phyloP scores from a whole-genome alignment of 2,329 filamentous ascomycete genomes.

The Colletotrichum navitas region DNA sequence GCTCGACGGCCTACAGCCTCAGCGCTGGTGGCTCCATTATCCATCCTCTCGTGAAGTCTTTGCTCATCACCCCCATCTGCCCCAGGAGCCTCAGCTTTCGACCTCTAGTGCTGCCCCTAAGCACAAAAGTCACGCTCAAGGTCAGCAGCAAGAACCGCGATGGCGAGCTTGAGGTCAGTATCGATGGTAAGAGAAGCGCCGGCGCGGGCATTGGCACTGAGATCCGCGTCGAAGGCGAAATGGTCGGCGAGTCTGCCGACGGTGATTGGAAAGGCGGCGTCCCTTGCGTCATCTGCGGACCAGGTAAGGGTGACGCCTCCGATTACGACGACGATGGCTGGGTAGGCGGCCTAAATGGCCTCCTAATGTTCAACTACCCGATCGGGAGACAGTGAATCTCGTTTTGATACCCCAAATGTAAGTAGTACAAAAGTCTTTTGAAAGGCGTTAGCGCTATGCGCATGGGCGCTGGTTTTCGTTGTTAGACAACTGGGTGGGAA shows the following conservation, averaged over 20 bases:
- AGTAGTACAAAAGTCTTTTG: conserved; percentile 35
- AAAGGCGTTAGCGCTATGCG: conserved; percentile 33
- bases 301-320: conserved; percentile 57
- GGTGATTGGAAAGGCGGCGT: conserved; percentile 80
- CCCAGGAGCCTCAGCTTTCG: conserved; percentile 92
- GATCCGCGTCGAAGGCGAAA: conserved; percentile 89
- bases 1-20: conserved; percentile 95
- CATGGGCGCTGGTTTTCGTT: conserved; percentile 5
- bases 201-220: conserved; percentile 83
- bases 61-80: conserved; percentile 94
- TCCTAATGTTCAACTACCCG: conserved; percentile 97
- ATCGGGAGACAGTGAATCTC: conserved; percentile 70
- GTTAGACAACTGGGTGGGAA: neutral
- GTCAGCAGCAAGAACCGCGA: conserved; percentile 85
- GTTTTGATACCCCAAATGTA: conserved; percentile 37
- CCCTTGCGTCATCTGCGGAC: conserved; percentile 85
- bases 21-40: conserved; percentile 93
- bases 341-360: conserved; percentile 92
- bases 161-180: conserved; percentile 81
- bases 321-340: conserved; percentile 86
- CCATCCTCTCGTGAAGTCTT: conserved; percentile 88
- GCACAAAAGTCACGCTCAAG: conserved; percentile 84
- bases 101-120: conserved; percentile 87
- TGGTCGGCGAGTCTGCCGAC: conserved; percentile 68
- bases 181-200: conserved; percentile 79